These are phyloP conservation scores for Fusarium paranaense DNA, from an alignment of 2,329 filamentous ascomycete genomes.

Conservation along the genomic window DNA sequence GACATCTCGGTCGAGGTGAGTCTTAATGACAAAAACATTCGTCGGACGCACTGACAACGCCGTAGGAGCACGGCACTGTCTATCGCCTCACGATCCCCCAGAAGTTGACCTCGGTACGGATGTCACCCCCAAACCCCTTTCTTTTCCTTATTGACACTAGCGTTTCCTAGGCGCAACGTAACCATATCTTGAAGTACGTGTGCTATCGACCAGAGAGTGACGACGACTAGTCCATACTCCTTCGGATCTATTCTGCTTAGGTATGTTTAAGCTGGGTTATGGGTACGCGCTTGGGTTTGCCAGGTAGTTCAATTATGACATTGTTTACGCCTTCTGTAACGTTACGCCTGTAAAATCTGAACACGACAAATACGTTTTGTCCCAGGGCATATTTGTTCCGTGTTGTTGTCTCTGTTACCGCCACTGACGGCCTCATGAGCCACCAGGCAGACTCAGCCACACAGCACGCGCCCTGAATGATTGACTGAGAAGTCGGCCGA, in stretches of 20 bases:
- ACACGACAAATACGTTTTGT: neutral
- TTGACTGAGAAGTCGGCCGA: neutral
- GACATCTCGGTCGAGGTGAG: neutral
- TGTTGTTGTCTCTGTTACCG: neutral
- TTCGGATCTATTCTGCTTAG: neutral
- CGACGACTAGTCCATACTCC: neutral
- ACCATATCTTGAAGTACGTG: neutral
- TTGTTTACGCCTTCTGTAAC: neutral
- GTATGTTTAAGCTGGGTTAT: neutral
- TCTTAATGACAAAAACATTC: neutral
- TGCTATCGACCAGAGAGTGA: neutral
- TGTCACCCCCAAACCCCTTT: neutral
- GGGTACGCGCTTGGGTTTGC: neutral
- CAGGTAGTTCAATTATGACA: neutral
- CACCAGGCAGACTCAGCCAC: neutral
- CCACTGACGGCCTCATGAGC: neutral
- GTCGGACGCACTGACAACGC: neutral
- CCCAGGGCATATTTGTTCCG: neutral
- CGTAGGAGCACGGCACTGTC: neutral
- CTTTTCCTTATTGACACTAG: neutral
- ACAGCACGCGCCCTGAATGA: neutral
- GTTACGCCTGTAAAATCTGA: neutral
- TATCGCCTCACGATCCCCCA: conserved; percentile 1
- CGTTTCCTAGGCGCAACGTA: neutral
- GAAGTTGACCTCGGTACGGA: neutral